Evolutionary conservation across 306 rosid genomes (phyloP), one percentile per base, ranked within the genome.

Genomic region (Pyrus pyrifolia): DNA sequence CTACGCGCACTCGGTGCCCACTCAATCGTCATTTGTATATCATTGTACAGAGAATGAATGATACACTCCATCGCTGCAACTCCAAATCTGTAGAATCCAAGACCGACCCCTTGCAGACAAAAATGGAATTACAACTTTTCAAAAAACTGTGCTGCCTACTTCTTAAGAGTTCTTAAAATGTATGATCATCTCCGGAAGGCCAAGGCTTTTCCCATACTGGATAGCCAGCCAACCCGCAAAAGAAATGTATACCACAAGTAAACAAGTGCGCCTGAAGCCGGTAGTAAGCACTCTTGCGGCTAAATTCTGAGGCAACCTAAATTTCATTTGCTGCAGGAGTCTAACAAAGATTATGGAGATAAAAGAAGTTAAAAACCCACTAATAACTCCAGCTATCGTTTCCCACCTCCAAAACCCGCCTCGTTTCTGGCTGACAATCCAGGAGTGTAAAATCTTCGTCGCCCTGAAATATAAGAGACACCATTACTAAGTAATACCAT

Each of bases 291-390:
- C 19, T 86, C 82, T 70, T 59, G 70, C 68, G 2, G 78, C 71
- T 73, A 72, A 75, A 35, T 67, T 75, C 53, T 64, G 83, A 66
- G 66, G 83, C 40, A 87, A 38, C 63, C 88, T 76, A 81, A 81
- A 83, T 70, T 77, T 80, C 69, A 85, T 74, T 71, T 63, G 87
- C 70, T 85, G 86, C 70, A 90, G 74, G 76, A 90, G 14, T 81
- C 62, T 76, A 55, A 90, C 2, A 67, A 89, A 72, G 86, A 76
- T 52, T 53, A 92, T 81, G 49, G 92, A 83, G 88, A 94, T 85
- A 85, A 94, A 78, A 25, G 97, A 88, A 72, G 91, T 87, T 45
- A 84, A 83, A 68, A 90, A 89, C 62, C 98, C 97, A 67, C 87
- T 8, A 49, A 89, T 21, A 44, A 89, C 72, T 78, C 98, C 97